Evolutionary conservation across 495 filamentous ascomycete genomes (phyloP).

Genomic region (Viridothelium virens): DNA sequence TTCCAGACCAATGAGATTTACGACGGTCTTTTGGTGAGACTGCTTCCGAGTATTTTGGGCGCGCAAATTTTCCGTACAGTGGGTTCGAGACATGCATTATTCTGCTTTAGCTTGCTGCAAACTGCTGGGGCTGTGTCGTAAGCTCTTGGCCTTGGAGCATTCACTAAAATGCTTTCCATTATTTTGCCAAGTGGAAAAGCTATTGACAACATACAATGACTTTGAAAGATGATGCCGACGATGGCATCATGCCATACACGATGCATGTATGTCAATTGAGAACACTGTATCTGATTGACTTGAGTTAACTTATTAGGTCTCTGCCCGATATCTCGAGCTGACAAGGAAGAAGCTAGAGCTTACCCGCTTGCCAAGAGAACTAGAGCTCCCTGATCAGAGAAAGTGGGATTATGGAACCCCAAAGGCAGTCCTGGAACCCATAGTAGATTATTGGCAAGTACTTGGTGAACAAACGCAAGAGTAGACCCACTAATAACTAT

Average conservation of each 20-base stretch:
- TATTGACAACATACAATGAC: not conserved
- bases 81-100: not conserved
- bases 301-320: not conserved
- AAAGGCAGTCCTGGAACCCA: constrained; percentile 31
- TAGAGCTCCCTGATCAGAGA: constrained; percentile 22
- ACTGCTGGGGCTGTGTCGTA: not conserved
- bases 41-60: not conserved
- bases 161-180: constrained; percentile 6
- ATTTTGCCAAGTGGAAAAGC: not conserved
- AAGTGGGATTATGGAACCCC: constrained; percentile 33
- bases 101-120: not conserved
- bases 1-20: not conserved
- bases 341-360: constrained; percentile 37
- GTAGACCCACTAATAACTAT: not conserved
- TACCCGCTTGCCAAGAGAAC: constrained; percentile 33
- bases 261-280: constrained; percentile 11
- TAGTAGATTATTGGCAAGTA: constrained; percentile 35
- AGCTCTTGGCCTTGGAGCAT: not conserved
- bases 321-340: constrained; percentile 32
- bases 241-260: constrained; percentile 1
- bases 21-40: not conserved
- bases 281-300: not conserved
- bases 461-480: not conserved
- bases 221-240: not conserved
- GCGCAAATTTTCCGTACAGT: not conserved